These are phyloP conservation scores for Entophlyctis helioformis DNA, from an alignment of 192 early-diverging fungal genomes.

Conservation along the genomic window DNA sequence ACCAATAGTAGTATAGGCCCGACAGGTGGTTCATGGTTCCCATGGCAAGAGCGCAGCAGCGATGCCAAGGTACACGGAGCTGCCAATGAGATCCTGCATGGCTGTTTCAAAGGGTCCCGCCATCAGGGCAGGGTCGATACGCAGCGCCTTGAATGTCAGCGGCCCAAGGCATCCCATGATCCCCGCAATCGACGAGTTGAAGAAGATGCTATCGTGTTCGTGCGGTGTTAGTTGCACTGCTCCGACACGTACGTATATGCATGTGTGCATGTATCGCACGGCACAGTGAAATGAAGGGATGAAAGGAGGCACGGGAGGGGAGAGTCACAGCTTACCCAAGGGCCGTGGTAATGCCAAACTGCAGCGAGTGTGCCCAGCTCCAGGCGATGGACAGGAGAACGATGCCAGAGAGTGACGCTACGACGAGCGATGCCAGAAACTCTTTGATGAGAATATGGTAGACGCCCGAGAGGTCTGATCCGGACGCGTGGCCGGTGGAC, in stretches of 20 bases:
- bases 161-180: constrained; percentile 16
- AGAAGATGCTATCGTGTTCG: no score
- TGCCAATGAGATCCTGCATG: constrained; percentile 27
- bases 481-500: constrained; percentile 26
- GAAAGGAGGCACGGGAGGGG: neutral
- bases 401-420: constrained; percentile 4
- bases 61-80: constrained; percentile 14
- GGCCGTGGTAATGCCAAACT: constrained; percentile 16
- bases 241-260: no score
- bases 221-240: no score
- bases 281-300: no score
- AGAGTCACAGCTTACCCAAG: constrained; percentile 2
- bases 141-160: constrained; percentile 18
- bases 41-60: constrained; percentile 1
- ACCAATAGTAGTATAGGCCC: no score
- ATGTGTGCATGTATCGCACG: no score
- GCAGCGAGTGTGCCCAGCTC: neutral
- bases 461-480: constrained; percentile 5
- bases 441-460: constrained; percentile 18
- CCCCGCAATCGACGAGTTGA: constrained; percentile 12
- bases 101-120: constrained; percentile 37
- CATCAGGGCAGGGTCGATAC: constrained; percentile 26
- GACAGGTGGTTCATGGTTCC: no score
- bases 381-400: constrained; percentile 2
- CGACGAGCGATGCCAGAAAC: constrained; percentile 2